Evolutionary conservation across 129 eudicot genomes (phyloP).

Genomic region (Kitagawia praeruptora): DNA sequence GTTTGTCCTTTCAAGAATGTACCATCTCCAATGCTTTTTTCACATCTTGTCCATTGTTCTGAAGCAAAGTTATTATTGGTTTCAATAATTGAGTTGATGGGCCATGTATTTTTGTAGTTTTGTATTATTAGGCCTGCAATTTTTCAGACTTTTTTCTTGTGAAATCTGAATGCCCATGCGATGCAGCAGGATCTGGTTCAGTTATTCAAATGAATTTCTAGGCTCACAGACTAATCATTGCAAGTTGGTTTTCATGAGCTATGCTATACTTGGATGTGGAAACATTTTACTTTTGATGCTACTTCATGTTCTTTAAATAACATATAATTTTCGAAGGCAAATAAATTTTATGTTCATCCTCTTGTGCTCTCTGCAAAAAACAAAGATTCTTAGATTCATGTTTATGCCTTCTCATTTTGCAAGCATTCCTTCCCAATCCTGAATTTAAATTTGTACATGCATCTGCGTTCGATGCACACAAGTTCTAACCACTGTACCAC

Average conservation of each 20-base stretch:
- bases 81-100: slow-evolving; percentile 7
- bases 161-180: background rate
- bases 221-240: background rate
- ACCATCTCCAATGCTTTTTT: background rate
- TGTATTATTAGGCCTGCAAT: slow-evolving; percentile 1
- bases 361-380: background rate
- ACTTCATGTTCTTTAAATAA: background rate
- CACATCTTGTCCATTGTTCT: background rate
- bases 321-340: no score
- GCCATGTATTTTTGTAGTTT: background rate
- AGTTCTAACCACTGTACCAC: no score
- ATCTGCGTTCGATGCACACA: no score
- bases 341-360: no score
- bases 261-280: background rate
- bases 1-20: slow-evolving; percentile 5
- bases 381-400: background rate
- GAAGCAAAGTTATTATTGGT: slow-evolving; percentile 1
- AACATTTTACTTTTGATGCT: background rate
- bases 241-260: background rate
- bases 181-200: background rate
- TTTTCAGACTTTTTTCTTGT: background rate
- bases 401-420: background rate
- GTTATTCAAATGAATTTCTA: background rate
- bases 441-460: background rate
- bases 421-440: background rate